Conservation (phyloP, 352 stramenopile species). For the Pythium brassicae region DNA sequence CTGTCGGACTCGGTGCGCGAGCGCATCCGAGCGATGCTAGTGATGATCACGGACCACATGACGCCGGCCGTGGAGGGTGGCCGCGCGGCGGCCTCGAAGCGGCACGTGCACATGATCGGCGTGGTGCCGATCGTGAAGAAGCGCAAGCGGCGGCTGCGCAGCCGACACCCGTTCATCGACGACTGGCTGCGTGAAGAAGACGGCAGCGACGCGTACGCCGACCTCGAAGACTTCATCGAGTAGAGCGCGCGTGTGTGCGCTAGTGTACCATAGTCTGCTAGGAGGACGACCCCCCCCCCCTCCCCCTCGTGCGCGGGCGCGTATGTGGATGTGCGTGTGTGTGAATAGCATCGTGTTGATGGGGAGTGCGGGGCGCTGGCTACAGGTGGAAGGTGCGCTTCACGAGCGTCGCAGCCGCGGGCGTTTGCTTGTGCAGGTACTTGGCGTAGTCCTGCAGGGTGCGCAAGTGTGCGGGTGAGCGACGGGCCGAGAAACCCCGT, state of each 20-base stretch:
- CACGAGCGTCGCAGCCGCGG: conserved; percentile 24
- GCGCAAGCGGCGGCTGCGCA: conserved; percentile 47
- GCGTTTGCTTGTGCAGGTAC: conserved; percentile 35
- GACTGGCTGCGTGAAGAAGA: conserved; percentile 73
- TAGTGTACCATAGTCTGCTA: background rate
- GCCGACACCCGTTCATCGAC: conserved; percentile 69
- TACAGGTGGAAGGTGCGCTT: conserved; percentile 35
- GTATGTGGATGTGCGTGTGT: too few species aligned
- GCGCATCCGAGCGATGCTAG: conserved; percentile 29
- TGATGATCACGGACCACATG: conserved; percentile 37
- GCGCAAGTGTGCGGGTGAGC: background rate
- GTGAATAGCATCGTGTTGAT: background rate
- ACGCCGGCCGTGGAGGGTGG: conserved; percentile 12
- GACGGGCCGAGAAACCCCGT: background rate
- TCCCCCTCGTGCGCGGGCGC: too few species aligned
- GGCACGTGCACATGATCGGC: conserved; percentile 33
- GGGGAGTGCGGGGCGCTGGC: background rate
- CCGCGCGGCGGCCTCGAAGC: conserved; percentile 16
- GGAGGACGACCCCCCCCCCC: too few species aligned
- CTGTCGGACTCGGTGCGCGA: conserved; percentile 18
- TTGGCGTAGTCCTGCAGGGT: conserved; percentile 33
- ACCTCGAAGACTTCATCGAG: conserved; percentile 79
- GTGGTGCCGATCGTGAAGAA: conserved; percentile 56
- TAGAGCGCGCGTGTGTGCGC: conserved; percentile 4
- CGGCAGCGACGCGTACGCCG: conserved; percentile 59